phyloP scores from a whole-genome alignment of 768 basidiomycete species.

The Lanmaoa rubissima region DNA sequence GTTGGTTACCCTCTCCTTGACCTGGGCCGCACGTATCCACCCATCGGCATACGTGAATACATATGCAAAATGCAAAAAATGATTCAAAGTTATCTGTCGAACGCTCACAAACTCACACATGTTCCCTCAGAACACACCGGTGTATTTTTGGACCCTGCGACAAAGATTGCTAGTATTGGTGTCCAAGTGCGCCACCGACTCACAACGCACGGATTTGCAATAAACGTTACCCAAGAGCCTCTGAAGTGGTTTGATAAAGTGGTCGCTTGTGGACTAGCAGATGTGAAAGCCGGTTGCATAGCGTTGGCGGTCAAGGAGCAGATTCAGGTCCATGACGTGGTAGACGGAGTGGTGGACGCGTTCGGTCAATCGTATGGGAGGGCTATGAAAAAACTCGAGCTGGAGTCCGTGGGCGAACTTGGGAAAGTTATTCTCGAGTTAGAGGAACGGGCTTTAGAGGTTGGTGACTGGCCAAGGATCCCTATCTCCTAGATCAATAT shows the following conservation, averaged over 20 bases:
- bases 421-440: slow-evolving; percentile 45
- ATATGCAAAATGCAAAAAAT: slow-evolving; percentile 79
- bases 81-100: slow-evolving; percentile 60
- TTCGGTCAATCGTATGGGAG: slow-evolving; percentile 51
- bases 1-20: slow-evolving; percentile 95
- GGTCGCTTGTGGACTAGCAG: slow-evolving; percentile 86
- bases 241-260: slow-evolving; percentile 82
- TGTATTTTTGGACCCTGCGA: slow-evolving; percentile 75
- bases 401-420: slow-evolving; percentile 44
- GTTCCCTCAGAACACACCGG: slow-evolving; percentile 81
- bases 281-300: slow-evolving; percentile 77
- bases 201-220: slow-evolving; percentile 91
- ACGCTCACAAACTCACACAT: slow-evolving; percentile 56
- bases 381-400: slow-evolving; percentile 44
- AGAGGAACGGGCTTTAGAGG: slow-evolving; percentile 43
- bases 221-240: slow-evolving; percentile 86
- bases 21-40: slow-evolving; percentile 73
- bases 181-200: slow-evolving; percentile 94
- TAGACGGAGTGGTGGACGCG: slow-evolving; percentile 46
- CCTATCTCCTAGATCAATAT: slow-evolving; percentile 11
- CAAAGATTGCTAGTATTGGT: slow-evolving; percentile 94
- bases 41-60: slow-evolving; percentile 74
- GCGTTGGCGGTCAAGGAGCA: slow-evolving; percentile 41
- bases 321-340: slow-evolving; percentile 48
- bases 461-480: slow-evolving; percentile 40